Conservation (phyloP, 805 yeast species). For the Teunomyces panamensis region DNA sequence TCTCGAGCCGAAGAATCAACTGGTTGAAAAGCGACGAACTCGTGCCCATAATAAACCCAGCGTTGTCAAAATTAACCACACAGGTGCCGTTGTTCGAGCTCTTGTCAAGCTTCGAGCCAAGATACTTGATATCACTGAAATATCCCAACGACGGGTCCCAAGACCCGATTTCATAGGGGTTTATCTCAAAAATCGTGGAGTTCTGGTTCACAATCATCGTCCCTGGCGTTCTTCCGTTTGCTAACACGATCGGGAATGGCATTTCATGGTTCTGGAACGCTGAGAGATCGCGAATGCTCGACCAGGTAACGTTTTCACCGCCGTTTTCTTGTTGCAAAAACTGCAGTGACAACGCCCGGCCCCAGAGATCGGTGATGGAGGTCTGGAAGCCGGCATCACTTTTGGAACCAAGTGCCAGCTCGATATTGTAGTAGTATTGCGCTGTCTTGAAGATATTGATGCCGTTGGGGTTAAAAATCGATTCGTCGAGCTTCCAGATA, state of each 20-base stretch:
- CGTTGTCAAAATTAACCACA: conserved; percentile 33
- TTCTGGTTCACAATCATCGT: conserved; percentile 54
- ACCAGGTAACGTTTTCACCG: conserved; percentile 27
- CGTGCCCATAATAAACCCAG: conserved; percentile 41
- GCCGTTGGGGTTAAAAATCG: conserved; percentile 65
- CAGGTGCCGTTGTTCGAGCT: conserved; percentile 20
- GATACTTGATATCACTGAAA: conserved; percentile 28
- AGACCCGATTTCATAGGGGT: conserved; percentile 39
- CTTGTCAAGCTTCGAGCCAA: conserved; percentile 26
- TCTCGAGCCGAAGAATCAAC: conserved; percentile 41
- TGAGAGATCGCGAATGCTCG: conserved; percentile 18
- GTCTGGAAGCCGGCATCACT: conserved; percentile 33
- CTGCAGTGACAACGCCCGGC: conserved; percentile 36
- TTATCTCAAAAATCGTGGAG: conserved; percentile 55
- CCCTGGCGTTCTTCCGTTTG: conserved; percentile 65
- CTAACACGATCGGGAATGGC: conserved; percentile 40
- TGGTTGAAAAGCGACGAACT: conserved; percentile 39
- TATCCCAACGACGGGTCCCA: conserved; percentile 39
- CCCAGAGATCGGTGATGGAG: conserved; percentile 42
- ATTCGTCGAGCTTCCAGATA: conserved; percentile 68
- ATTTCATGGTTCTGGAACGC: conserved; percentile 28
- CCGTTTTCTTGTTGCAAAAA: conserved; percentile 25
- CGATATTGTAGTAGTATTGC: conserved; percentile 42
- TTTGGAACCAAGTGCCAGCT: conserved; percentile 26
- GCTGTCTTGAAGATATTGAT: conserved; percentile 50